These are phyloP conservation scores for Xylaria sp. DNA, from an alignment of 2,329 filamentous ascomycete species.

Conservation along the genomic window DNA sequence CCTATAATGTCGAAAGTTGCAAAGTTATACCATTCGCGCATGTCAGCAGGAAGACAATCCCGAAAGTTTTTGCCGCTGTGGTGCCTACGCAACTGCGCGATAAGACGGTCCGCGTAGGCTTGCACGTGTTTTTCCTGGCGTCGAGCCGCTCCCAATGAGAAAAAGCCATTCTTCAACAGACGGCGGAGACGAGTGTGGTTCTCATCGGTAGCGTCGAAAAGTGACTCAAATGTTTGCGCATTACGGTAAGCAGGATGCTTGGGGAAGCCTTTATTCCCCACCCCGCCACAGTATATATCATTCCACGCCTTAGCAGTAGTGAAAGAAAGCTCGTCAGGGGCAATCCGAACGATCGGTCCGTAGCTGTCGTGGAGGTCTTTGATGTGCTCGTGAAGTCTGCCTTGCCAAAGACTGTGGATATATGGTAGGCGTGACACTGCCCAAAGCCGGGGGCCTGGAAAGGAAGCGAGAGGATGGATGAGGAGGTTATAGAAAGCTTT, in stretches of 20 bases:
- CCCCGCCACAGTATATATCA: not conserved
- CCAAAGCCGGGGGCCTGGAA: not conserved
- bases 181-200: not conserved
- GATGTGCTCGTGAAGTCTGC: not conserved
- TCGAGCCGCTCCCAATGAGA: not conserved
- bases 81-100: not conserved
- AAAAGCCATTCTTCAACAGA: not conserved
- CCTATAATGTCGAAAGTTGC: not conserved
- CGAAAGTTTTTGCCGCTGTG: not conserved
- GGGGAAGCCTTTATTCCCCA: not conserved
- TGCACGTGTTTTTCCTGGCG: not conserved
- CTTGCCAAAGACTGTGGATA: not conserved
- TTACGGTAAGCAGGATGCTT: not conserved
- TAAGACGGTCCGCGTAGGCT: not conserved
- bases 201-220: not conserved
- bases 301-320: not conserved
- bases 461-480: not conserved
- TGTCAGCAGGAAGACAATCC: not conserved
- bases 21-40: not conserved
- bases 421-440: not conserved
- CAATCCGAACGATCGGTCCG: not conserved
- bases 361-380: not conserved
- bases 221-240: not conserved
- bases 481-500: not conserved
- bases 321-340: not conserved